Evolutionary conservation across 2,329 filamentous ascomycete genomes (phyloP).

Genomic region (Diaporthe sp.): DNA sequence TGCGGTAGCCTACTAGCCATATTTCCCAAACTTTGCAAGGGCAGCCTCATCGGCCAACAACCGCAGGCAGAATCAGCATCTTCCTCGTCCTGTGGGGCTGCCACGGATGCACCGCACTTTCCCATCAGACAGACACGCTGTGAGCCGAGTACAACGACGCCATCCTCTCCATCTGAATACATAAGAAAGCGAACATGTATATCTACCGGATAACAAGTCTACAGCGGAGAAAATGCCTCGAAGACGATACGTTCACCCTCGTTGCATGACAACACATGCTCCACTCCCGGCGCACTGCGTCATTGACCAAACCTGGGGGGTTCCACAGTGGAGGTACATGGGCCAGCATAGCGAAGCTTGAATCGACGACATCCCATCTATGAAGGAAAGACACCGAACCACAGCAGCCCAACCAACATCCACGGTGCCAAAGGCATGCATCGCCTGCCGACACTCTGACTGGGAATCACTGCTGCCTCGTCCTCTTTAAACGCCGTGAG

Average conservation of each 20-base stretch:
- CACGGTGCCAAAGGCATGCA: neutral
- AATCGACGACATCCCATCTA: conserved; percentile 13
- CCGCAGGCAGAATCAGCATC: neutral
- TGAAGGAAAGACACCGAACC: neutral
- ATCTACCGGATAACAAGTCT: conserved; percentile 12
- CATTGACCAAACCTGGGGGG: neutral
- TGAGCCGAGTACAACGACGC: neutral
- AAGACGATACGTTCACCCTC: neutral
- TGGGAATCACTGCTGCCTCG: neutral
- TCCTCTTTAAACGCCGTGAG: conserved; percentile 27
- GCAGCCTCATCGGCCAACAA: neutral
- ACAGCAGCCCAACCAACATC: neutral
- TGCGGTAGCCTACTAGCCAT: neutral
- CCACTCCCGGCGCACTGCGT: conserved; percentile 5
- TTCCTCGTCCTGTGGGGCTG: neutral
- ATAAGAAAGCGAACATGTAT: neutral
- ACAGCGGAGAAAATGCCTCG: neutral
- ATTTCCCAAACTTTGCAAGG: neutral
- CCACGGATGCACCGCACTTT: neutral
- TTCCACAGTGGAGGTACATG: conserved; percentile 13
- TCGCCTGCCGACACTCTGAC: neutral
- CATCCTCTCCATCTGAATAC: neutral
- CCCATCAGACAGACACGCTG: neutral
- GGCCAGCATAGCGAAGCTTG: conserved; percentile 18
- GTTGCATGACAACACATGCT: conserved; percentile 1